phyloP scores from a whole-genome alignment of 2,329 filamentous ascomycete species.

The Gaeumannomyces tritici region DNA sequence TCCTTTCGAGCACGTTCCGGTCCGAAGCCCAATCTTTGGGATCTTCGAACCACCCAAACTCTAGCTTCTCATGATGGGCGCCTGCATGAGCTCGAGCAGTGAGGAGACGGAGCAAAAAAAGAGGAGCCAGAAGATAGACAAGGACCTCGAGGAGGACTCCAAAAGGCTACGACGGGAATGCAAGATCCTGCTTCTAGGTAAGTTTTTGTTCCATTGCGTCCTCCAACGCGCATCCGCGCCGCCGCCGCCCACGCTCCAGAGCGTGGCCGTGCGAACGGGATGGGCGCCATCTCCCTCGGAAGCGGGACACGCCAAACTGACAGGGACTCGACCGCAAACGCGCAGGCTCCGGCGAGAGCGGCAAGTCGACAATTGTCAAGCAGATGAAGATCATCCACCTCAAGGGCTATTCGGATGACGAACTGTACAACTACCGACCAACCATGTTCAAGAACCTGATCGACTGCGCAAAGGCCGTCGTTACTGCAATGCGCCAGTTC shows the following conservation, averaged over 20 bases:
- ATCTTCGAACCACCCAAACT: neutral
- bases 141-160: constrained; percentile 87
- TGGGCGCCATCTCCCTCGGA: constrained; percentile 8
- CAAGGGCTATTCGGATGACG: constrained; percentile 91
- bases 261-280: neutral
- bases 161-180: constrained; percentile 90
- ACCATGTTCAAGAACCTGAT: constrained; percentile 98
- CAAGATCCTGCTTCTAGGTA: constrained; percentile 95
- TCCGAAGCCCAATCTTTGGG: constrained; percentile 2
- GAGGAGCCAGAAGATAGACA: constrained; percentile 91
- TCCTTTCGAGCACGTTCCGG: no score
- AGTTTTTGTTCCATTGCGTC: constrained; percentile 16
- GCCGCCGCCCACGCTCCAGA: no score
- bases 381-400: constrained; percentile 99
- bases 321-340: neutral
- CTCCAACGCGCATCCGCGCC: no score
- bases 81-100: constrained; percentile 81
- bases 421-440: constrained; percentile 85
- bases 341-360: constrained; percentile 91
- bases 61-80: constrained; percentile 59
- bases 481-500: constrained; percentile 87
- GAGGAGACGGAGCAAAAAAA: constrained; percentile 92
- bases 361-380: constrained; percentile 98
- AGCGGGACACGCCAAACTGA: neutral
- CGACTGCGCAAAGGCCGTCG: constrained; percentile 90